Percentiles rank a stretch among this genome's conserved stretches.
Conservation (phyloP, 768 basidiomycete species). For the Boletus reticulatus region DNA sequence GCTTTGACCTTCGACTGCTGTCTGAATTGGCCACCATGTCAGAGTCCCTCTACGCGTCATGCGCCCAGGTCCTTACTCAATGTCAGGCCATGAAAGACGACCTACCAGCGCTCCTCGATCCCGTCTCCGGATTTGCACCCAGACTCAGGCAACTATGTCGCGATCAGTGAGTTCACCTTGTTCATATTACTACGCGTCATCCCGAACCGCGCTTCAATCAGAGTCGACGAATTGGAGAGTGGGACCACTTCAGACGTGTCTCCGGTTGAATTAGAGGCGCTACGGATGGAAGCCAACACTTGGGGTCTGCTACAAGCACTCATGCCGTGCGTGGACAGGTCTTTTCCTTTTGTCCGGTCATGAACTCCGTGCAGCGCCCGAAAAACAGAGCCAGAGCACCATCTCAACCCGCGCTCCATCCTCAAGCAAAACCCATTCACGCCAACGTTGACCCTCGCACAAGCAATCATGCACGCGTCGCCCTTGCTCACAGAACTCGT, state of each 20-base stretch:
- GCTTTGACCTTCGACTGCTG: neutral
- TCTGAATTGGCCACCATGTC: conserved; percentile 20
- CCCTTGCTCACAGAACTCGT: conserved; percentile 72
- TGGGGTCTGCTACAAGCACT: conserved; percentile 80
- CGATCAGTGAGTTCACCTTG: conserved; percentile 50
- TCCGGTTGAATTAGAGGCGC: conserved; percentile 55
- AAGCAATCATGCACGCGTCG: conserved; percentile 66
- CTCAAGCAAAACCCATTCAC: conserved; percentile 78
- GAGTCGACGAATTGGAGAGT: conserved; percentile 54
- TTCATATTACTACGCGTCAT: neutral
- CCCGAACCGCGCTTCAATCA: conserved; percentile 21
- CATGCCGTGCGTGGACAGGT: conserved; percentile 55
- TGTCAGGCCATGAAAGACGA: conserved; percentile 57
- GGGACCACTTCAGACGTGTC: conserved; percentile 34
- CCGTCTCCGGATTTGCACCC: conserved; percentile 69
- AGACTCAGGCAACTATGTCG: conserved; percentile 49
- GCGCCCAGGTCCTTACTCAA: conserved; percentile 62
- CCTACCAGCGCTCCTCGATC: conserved; percentile 59
- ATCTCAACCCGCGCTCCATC: conserved; percentile 51
- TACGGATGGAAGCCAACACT: conserved; percentile 75
- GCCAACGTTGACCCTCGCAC: conserved; percentile 71
- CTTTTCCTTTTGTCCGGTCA: neutral
- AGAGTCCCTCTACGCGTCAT: conserved; percentile 54
- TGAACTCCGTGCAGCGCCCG: conserved; percentile 47
- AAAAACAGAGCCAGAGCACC: conserved; percentile 53